These are phyloP conservation scores for Trametes cubensis DNA, from an alignment of 768 basidiomycete species.

Conservation along the genomic window DNA sequence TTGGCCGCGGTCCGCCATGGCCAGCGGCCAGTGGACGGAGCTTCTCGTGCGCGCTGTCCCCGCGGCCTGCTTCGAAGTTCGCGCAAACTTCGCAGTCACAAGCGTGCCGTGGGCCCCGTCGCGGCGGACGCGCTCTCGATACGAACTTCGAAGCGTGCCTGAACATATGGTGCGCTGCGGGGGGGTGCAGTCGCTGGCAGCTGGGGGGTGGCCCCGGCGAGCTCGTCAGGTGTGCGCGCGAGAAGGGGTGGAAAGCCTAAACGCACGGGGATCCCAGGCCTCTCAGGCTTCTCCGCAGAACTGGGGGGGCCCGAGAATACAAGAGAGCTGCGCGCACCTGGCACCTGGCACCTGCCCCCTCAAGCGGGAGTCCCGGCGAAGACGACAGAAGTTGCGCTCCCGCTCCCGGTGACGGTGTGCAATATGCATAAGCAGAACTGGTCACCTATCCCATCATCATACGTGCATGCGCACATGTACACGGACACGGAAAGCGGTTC, in stretches of 20 bases:
- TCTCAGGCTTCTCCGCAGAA: too few species aligned
- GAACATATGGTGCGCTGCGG: constrained; percentile 8
- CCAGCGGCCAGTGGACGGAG: too few species aligned
- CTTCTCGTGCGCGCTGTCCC: not conserved
- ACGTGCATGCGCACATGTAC: constrained; percentile 3
- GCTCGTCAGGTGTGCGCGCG: constrained; percentile 2
- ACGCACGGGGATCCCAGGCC: not conserved
- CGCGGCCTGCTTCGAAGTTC: too few species aligned
- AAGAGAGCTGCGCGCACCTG: not conserved
- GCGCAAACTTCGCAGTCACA: constrained; percentile 9
- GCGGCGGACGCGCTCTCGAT: too few species aligned
- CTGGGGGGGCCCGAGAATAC: too few species aligned
- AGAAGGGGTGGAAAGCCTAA: constrained; percentile 8
- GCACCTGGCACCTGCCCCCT: not conserved
- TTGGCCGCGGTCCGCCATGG: too few species aligned
- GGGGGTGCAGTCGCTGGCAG: too few species aligned
- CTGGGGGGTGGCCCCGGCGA: too few species aligned
- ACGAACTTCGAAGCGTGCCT: constrained; percentile 14
- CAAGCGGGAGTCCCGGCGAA: too few species aligned
- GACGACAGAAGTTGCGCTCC: not conserved
- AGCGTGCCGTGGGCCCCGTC: too few species aligned
- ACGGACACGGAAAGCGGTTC: not conserved
- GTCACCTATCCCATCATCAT: not conserved
- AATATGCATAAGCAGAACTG: not conserved
- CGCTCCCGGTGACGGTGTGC: not conserved